Percentiles rank a stretch among this genome's conserved stretches.
Conservation (phyloP, 139 green algal genomes). For the Chlamydomonas urium region DNA sequence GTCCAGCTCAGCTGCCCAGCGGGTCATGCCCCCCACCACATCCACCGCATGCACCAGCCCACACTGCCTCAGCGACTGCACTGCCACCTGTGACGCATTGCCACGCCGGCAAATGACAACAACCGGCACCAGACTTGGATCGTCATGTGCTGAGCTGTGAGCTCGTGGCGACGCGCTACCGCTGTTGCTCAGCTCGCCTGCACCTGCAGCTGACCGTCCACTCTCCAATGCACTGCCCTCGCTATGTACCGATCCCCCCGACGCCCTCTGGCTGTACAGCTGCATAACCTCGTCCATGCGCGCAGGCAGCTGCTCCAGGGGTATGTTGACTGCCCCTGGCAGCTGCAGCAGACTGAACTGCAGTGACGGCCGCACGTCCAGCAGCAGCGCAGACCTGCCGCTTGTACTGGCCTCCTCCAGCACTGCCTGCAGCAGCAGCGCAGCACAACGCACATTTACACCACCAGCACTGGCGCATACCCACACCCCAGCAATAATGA, state of each 20-base stretch:
- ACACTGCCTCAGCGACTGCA: no score
- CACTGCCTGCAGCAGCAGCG: not conserved
- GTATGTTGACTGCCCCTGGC: conserved; percentile 48
- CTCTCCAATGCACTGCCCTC: no score
- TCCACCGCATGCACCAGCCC: no score
- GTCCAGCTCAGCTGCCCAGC: no score
- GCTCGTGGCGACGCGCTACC: no score
- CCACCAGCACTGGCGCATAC: not conserved
- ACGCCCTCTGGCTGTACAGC: conserved; percentile 20
- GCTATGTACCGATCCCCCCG: not conserved
- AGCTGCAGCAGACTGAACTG: conserved; percentile 66
- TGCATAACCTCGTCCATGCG: conserved; percentile 25
- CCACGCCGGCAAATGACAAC: no score
- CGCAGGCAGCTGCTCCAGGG: conserved; percentile 38
- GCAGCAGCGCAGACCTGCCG: conserved; percentile 24
- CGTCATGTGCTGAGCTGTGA: no score
- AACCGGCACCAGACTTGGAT: no score
- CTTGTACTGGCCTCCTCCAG: not conserved
- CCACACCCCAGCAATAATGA: not conserved
- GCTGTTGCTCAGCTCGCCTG: no score
- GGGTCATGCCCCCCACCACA: no score
- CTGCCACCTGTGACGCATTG: no score
- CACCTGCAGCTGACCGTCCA: no score
- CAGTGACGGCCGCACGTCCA: conserved; percentile 74
- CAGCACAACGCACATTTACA: not conserved